These are phyloP conservation scores for Daldinia sp. DNA, from an alignment of 2,329 filamentous ascomycete species.

Conservation along the genomic window DNA sequence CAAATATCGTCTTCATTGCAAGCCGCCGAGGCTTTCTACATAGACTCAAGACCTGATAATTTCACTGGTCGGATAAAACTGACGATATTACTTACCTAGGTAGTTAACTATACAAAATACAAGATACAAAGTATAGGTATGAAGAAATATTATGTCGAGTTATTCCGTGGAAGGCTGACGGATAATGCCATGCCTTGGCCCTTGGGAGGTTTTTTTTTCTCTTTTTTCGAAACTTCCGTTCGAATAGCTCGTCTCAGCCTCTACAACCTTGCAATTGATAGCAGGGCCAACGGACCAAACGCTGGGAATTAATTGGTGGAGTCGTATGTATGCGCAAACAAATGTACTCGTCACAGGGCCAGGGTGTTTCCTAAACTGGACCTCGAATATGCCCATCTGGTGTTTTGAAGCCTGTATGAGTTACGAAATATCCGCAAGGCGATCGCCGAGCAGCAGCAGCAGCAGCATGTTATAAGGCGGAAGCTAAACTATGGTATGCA, in stretches of 20 bases:
- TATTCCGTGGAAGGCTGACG: slow-evolving; percentile 17
- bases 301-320: slow-evolving; percentile 19
- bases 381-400: slow-evolving; percentile 23
- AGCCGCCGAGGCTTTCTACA: neutral
- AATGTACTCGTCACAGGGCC: slow-evolving; percentile 11
- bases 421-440: slow-evolving; percentile 24
- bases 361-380: slow-evolving; percentile 30
- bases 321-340: neutral
- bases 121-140: too few species aligned
- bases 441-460: slow-evolving; percentile 15
- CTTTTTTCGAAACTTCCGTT: slow-evolving; percentile 34
- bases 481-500: slow-evolving; percentile 21
- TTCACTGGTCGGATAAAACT: neutral
- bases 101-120: neutral
- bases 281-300: slow-evolving; percentile 30
- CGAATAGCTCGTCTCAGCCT: slow-evolving; percentile 38
- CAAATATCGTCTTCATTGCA: slow-evolving; percentile 20
- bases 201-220: slow-evolving; percentile 6
- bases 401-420: slow-evolving; percentile 21
- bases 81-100: too few species aligned
- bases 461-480: slow-evolving; percentile 11
- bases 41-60: slow-evolving; percentile 4
- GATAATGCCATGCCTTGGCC: slow-evolving; percentile 2
- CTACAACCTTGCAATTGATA: slow-evolving; percentile 23
- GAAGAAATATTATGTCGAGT: neutral